Evolutionary conservation across 2,329 filamentous ascomycete genomes (phyloP), one percentile per base, ranked within the genome.

Genomic region (Dryadomyces quercus-mongolicae): DNA sequence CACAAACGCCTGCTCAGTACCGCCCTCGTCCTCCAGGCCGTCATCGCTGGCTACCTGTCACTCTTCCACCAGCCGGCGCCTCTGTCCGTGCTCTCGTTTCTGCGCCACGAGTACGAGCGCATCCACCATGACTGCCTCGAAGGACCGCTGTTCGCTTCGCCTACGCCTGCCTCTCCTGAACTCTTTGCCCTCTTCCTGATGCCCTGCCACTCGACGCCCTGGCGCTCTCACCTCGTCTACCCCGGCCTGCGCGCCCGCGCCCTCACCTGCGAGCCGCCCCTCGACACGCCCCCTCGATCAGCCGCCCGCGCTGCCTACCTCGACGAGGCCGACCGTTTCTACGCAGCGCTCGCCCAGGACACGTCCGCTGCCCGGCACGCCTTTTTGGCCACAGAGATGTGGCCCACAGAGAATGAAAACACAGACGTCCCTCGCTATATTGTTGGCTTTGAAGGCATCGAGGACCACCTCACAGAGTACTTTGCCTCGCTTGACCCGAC

Each of bases 141-240:
- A 49, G 60, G 25, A 8, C 38, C 16, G 4, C 31, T 57, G 62
- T 44, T 51, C 58, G 54, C 53, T 54, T 58, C 54, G 49, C 42
- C 55, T 57, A 25, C 25, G 4, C 25, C 25, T 4, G 25, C 25
- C 25, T 31, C 25, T 31, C 25, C 25, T 40, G 76, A 79, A 56
- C 74, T 82, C 12, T 84, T 84, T 62, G 81, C 84, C 38, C 85
- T 86, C 20, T 96, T 97, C 70, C 77, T 98, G 22, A 95, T 91
- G 78, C 93, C 93, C 10, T 98, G 93, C 70, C 93, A 98, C 73
- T 88, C 86, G 60, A 97, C 92, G 0, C 92, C 93, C 2, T 97
- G 93, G 92, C 86, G 91, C 62, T 90, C 86, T 16, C 87, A 94
- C 64, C 77, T 97, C 43, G 75, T 94, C 57, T 80, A 93, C 64